Conservation (phyloP, 164 flowering plant species). For the Liriodendron chinense region DNA sequence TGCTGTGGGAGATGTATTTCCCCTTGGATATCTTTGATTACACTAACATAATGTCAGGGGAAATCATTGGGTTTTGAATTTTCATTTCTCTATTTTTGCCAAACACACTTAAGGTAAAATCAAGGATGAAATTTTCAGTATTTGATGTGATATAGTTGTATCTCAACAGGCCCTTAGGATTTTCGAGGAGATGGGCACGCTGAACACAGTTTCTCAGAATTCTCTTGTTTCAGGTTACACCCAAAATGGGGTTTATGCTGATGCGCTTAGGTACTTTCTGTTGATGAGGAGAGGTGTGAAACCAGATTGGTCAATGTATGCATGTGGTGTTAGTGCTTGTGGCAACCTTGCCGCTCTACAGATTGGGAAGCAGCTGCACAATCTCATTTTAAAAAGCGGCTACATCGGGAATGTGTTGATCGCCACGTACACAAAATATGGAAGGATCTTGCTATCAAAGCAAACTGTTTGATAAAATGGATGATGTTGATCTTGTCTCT, state of each 20-base stretch:
- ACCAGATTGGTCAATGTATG: constrained; percentile 19
- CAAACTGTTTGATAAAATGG: constrained; percentile 11
- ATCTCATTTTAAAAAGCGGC: constrained; percentile 13
- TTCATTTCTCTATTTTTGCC: no score
- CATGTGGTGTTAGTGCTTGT: constrained; percentile 16
- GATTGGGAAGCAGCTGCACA: constrained; percentile 18
- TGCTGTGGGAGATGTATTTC: no score
- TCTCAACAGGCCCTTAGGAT: no score
- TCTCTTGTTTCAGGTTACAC: constrained; percentile 16
- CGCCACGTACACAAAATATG: constrained; percentile 21
- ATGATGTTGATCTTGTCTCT: constrained; percentile 10
- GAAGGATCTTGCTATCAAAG: constrained; percentile 12
- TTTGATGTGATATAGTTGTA: no score
- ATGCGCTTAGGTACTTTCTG: constrained; percentile 15
- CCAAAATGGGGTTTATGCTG: constrained; percentile 12
- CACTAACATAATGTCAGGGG: no score
- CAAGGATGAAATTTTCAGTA: no score
- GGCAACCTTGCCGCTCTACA: constrained; percentile 22
- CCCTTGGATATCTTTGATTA: no score
- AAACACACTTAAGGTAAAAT: no score
- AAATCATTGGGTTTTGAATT: no score
- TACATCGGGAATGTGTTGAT: constrained; percentile 19
- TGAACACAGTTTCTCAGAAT: constrained; percentile 33
- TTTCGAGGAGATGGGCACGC: constrained; percentile 34
- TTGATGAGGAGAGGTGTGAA: constrained; percentile 10